Conservation (phyloP, 2,329 filamentous ascomycete genomes). For the Harringtonia lauricola region DNA sequence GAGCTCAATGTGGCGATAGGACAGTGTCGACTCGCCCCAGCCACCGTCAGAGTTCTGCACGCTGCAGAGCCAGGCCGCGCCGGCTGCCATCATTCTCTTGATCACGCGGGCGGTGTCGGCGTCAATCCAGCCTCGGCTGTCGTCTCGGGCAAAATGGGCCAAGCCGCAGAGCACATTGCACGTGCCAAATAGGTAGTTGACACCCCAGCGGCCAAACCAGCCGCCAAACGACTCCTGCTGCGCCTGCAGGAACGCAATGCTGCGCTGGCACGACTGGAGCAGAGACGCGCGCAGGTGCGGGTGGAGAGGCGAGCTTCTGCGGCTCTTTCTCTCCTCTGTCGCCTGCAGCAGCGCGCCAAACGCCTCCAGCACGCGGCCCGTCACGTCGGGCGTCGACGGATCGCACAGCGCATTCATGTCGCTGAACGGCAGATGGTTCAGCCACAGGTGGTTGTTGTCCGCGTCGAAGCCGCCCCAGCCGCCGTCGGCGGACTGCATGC, state of each 20-base stretch:
- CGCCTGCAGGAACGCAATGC: slow-evolving; percentile 15
- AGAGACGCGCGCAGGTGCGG: not conserved
- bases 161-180: slow-evolving; percentile 18
- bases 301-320: not conserved
- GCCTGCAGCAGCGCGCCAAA: slow-evolving; percentile 6
- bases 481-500: slow-evolving; percentile 24
- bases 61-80: slow-evolving; percentile 14
- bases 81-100: slow-evolving; percentile 1
- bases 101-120: not conserved
- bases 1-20: slow-evolving; percentile 11
- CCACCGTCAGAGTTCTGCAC: slow-evolving; percentile 20
- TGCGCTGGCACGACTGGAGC: slow-evolving; percentile 5
- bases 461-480: slow-evolving; percentile 24
- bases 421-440: slow-evolving; percentile 24
- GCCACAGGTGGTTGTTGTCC: slow-evolving; percentile 20
- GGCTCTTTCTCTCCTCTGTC: not conserved
- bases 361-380: slow-evolving; percentile 16
- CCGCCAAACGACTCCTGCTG: slow-evolving; percentile 16
- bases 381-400: slow-evolving; percentile 20
- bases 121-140: not conserved
- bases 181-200: slow-evolving; percentile 24
- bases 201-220: slow-evolving; percentile 23
- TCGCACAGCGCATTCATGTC: slow-evolving; percentile 24
- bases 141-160: slow-evolving; percentile 9
- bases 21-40: slow-evolving; percentile 18